Percentiles rank a stretch among this genome's conserved stretches.
Evolutionary conservation across 148 eudicot species (phyloP).

Genomic region (Hydrangea macrophylla): DNA sequence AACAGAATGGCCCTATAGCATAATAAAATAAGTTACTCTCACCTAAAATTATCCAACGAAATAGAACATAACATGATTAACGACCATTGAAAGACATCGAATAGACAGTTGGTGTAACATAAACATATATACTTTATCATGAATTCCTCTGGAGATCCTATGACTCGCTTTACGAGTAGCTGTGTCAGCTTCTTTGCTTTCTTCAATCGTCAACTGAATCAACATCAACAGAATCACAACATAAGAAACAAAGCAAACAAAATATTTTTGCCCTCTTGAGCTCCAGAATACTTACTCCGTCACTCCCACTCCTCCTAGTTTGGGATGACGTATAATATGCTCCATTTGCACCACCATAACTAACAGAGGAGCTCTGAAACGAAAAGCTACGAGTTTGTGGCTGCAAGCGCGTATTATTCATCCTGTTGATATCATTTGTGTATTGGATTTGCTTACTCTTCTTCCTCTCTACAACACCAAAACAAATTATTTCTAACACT

Average conservation of each 20-base stretch:
- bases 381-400: conserved; percentile 46
- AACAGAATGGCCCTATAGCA: conserved; percentile 44
- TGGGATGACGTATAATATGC: conserved; percentile 53
- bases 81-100: neutral
- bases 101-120: neutral
- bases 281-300: conserved; percentile 55
- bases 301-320: conserved; percentile 58
- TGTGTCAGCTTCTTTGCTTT: too few relatives aligned
- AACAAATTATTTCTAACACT: too few relatives aligned
- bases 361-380: conserved; percentile 60
- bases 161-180: too few relatives aligned
- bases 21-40: neutral
- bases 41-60: neutral
- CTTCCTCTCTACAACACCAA: conserved; percentile 35
- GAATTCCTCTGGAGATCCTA: conserved; percentile 39
- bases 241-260: neutral
- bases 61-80: neutral
- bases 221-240: too few relatives aligned
- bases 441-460: conserved; percentile 34
- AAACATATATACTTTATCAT: conserved; percentile 29
- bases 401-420: conserved; percentile 22
- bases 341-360: conserved; percentile 75
- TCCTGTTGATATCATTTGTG: conserved; percentile 28
- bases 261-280: neutral
- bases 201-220: too few relatives aligned